Percentiles rank a stretch among this genome's conserved stretches.
phyloP scores from a whole-genome alignment of 1,139 yeast species.

The Kurtzmaniella quercitrusa region DNA sequence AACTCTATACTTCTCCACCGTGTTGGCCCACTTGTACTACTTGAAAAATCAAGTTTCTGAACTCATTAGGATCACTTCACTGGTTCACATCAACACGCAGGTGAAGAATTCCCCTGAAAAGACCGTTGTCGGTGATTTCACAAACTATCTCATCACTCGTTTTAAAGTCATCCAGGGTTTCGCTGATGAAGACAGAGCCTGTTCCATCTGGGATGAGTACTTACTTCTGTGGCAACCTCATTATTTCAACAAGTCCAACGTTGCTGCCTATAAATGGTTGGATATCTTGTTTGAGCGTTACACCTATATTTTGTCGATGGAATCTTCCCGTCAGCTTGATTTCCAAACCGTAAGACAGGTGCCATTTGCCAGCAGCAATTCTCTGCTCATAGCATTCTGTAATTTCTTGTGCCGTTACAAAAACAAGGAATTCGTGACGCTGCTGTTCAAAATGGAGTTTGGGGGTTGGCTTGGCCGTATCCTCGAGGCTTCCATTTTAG shows the following conservation, averaged over 20 bases:
- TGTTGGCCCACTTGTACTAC: constrained; percentile 34
- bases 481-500: constrained; percentile 15
- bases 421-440: constrained; percentile 17
- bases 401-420: constrained; percentile 27
- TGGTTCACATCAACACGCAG: background rate
- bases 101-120: constrained; percentile 9
- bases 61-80: constrained; percentile 11
- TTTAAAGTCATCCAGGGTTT: constrained; percentile 34
- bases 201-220: constrained; percentile 30
- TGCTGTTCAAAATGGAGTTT: constrained; percentile 29
- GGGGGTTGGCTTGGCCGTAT: constrained; percentile 18
- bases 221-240: constrained; percentile 22
- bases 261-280: constrained; percentile 39
- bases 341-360: constrained; percentile 12
- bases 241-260: constrained; percentile 27
- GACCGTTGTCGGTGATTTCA: constrained; percentile 17
- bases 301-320: constrained; percentile 18
- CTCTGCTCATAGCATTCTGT: constrained; percentile 25
- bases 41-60: constrained; percentile 24
- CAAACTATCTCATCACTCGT: constrained; percentile 33
- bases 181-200: constrained; percentile 14
- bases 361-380: constrained; percentile 22
- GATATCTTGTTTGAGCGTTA: constrained; percentile 26
- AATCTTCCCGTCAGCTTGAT: constrained; percentile 12
- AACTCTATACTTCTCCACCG: constrained; percentile 28